phyloP scores from a whole-genome alignment of 176 grass and related monocot species.

The Triticum monococcum region DNA sequence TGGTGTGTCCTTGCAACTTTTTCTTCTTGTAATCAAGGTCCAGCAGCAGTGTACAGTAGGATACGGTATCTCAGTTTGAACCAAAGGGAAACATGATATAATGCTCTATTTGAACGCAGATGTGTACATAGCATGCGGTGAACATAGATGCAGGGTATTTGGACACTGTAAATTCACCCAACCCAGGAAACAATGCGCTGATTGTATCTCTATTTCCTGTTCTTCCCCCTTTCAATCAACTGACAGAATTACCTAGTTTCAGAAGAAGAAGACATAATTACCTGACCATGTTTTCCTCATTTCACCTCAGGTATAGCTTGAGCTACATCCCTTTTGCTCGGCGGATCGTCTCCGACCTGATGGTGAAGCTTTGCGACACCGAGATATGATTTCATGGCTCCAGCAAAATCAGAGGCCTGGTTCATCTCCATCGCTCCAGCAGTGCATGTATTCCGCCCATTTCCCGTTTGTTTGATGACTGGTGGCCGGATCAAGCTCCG shows the following conservation, averaged over 20 bases:
- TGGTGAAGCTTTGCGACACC: conserved; percentile 80
- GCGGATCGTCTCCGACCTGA: conserved; percentile 66
- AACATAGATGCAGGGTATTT: background rate
- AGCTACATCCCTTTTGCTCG: conserved; percentile 89
- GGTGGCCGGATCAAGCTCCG: background rate
- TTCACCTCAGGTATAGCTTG: conserved; percentile 77
- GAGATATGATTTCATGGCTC: conserved; percentile 45
- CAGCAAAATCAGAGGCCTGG: too few relatives aligned
- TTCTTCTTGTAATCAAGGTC: background rate
- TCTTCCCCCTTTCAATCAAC: background rate
- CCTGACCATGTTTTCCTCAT: background rate
- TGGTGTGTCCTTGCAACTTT: background rate
- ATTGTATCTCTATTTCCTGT: background rate
- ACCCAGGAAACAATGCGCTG: background rate
- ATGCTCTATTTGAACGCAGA: background rate
- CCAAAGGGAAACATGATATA: background rate
- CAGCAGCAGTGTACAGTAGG: background rate
- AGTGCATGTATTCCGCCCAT: background rate
- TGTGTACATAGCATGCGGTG: background rate
- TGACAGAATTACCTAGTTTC: background rate
- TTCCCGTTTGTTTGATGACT: conserved; percentile 9
- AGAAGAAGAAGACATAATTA: background rate
- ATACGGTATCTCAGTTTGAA: background rate
- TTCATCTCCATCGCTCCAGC: background rate
- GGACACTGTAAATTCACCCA: background rate